These are phyloP conservation scores for Colletotrichum destructivum DNA, from an alignment of 2,329 filamentous ascomycete genomes.

Conservation along the genomic window DNA sequence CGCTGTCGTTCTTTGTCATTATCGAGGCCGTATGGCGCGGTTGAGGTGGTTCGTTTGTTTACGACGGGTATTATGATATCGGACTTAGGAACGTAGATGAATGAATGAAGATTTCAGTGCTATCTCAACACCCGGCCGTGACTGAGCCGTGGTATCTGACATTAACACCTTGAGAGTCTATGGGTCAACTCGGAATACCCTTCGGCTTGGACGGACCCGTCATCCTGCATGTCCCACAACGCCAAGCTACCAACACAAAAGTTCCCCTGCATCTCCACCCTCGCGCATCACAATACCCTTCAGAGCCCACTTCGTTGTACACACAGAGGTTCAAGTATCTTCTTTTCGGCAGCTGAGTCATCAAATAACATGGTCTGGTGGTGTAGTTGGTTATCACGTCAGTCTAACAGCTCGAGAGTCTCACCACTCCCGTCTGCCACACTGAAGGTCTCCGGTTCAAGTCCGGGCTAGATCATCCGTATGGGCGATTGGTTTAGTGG, in stretches of 20 bases:
- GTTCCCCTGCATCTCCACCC: conserved; percentile 6
- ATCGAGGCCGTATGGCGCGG: conserved; percentile 56
- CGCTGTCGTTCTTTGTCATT: conserved; percentile 54
- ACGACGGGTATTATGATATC: no score
- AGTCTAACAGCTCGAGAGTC: conserved; percentile 56
- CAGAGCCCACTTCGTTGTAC: neutral
- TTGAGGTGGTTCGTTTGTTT: conserved; percentile 7
- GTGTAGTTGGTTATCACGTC: conserved; percentile 64
- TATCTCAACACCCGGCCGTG: neutral
- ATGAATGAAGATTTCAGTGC: neutral
- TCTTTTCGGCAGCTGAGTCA: neutral
- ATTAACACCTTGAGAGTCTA: neutral
- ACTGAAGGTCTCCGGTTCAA: conserved; percentile 43
- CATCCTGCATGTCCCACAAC: conserved; percentile 12
- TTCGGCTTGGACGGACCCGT: neutral
- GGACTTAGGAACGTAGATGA: neutral
- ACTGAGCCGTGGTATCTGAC: neutral
- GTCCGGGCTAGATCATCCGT: conserved; percentile 35
- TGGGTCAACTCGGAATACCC: no score
- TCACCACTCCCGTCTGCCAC: conserved; percentile 4
- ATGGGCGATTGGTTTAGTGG: conserved; percentile 39
- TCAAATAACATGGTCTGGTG: conserved; percentile 43
- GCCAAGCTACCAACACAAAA: no score
- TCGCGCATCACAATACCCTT: conserved; percentile 28
- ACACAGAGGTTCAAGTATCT: neutral